Evolutionary conservation across 2,329 filamentous ascomycete species (phyloP), one percentile per base, ranked within the genome.

Genomic region (Pyrenophora seminiperda): DNA sequence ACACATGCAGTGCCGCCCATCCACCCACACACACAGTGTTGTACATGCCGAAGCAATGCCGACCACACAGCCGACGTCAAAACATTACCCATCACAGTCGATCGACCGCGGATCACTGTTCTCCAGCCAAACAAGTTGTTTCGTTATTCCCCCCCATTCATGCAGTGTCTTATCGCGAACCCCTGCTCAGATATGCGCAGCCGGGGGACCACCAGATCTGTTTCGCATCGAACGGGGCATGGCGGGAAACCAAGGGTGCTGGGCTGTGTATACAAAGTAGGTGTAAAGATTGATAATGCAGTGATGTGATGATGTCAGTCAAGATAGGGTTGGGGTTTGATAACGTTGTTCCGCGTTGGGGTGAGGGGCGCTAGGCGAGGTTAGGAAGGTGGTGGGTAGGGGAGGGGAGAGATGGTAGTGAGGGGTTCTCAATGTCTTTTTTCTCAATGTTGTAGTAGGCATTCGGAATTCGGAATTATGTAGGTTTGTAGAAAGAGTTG

Each of bases 301-400:
- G 33, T 18, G 29, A 36, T 9, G 7, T 17, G 29, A 24, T 41
- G 47, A 50, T 47, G 41, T 50, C 41, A 47, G 17, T 39, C 14
- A 22, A 46, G 47, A 50, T 50, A 50, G 30, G 17, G 14, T 4
- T 18, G 22, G 3, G 18, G 22, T 36, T 36, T 34, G 47, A 46
- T 41, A 50, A 47, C 47, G 17, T 31, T 4, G 19, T 19, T 18
- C 30, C 31, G 18, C 13, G 4, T 46, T 48, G 7, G 36, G 17
- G 33, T 46, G 47, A 22, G 18, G 14, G 17, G 41, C 47, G 41
- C 47, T 50, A 50, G 37, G 20, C 44, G 36, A 22, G 11, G 47
- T 50, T 50, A 50, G 47, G 47, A 50, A 50, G 47, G 47, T 50
- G 36, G 30, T 46, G 41, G 20, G 30, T 24, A 14, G 47, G 47